Percentiles rank a stretch among this genome's conserved stretches.
Conservation (phyloP, 2,329 filamentous ascomycete genomes). For the Lasiodiplodia theobromae region DNA sequence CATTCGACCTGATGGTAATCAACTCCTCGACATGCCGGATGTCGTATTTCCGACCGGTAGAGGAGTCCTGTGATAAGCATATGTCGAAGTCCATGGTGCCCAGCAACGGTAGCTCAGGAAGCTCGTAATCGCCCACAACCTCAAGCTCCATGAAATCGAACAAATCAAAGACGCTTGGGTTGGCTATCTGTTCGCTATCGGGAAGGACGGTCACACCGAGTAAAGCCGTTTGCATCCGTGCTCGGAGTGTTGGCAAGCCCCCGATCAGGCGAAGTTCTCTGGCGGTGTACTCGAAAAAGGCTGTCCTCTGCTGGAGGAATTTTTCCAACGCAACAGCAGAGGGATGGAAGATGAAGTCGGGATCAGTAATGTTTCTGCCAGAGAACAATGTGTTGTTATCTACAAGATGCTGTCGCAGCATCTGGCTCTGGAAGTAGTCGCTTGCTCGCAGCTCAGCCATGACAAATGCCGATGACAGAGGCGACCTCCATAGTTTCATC, state of each 20-base stretch:
- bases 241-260: constrained; percentile 63
- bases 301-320: constrained; percentile 78
- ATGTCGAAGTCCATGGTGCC: constrained; percentile 70
- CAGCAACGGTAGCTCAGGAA: constrained; percentile 67
- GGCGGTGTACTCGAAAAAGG: constrained; percentile 83
- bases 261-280: constrained; percentile 82
- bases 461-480: constrained; percentile 76
- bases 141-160: constrained; percentile 86
- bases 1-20: constrained; percentile 72
- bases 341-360: constrained; percentile 72
- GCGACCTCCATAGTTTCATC: constrained; percentile 81
- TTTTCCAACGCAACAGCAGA: constrained; percentile 75
- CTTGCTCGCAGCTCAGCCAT: constrained; percentile 80
- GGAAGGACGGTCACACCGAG: constrained; percentile 76
- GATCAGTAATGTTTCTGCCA: constrained; percentile 64
- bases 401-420: constrained; percentile 75
- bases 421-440: constrained; percentile 80
- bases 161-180: constrained; percentile 85
- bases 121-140: constrained; percentile 54
- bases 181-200: constrained; percentile 69
- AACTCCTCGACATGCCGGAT: constrained; percentile 76
- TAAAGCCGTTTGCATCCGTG: constrained; percentile 66
- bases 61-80: constrained; percentile 51
- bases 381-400: constrained; percentile 77
- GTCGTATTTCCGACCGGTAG: constrained; percentile 65